phyloP scores from a whole-genome alignment of 2,329 filamentous ascomycete genomes.

The Microthyrium microscopicum region DNA sequence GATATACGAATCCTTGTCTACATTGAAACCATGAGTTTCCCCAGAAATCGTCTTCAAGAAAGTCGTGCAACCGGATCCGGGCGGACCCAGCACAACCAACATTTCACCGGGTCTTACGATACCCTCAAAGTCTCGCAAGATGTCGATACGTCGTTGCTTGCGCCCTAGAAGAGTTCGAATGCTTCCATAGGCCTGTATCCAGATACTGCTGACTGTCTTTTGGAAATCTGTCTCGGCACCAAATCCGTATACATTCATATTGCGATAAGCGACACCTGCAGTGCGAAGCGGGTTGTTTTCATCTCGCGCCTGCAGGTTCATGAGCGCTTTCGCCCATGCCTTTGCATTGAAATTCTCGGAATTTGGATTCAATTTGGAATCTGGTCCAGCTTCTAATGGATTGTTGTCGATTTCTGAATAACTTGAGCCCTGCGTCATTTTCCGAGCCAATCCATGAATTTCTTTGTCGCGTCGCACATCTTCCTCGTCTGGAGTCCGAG shows the following conservation, averaged over 20 bases:
- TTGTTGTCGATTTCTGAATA: slow-evolving; percentile 19
- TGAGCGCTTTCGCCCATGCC: slow-evolving; percentile 32
- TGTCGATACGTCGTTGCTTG: slow-evolving; percentile 35
- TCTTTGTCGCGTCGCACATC: slow-evolving; percentile 17
- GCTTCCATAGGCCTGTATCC: slow-evolving; percentile 23
- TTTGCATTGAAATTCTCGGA: slow-evolving; percentile 30
- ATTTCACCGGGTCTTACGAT: slow-evolving; percentile 56
- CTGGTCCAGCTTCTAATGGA: slow-evolving; percentile 23
- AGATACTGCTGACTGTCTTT: slow-evolving; percentile 32
- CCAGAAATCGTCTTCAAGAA: slow-evolving; percentile 73
- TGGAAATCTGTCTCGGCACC: slow-evolving; percentile 33
- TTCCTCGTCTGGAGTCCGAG: slow-evolving; percentile 9
- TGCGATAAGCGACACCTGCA: slow-evolving; percentile 29
- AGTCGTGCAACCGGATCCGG: slow-evolving; percentile 57
- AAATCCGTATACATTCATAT: slow-evolving; percentile 32
- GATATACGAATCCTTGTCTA: slow-evolving; percentile 54
- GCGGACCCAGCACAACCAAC: slow-evolving; percentile 58
- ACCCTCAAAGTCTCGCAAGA: slow-evolving; percentile 51
- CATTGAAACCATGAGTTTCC: slow-evolving; percentile 62
- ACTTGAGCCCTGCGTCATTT: slow-evolving; percentile 23
- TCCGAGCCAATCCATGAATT: slow-evolving; percentile 25
- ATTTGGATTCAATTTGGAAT: slow-evolving; percentile 28
- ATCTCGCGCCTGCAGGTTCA: slow-evolving; percentile 28
- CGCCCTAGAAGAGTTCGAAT: slow-evolving; percentile 19
- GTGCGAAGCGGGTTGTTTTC: slow-evolving; percentile 25